Evolutionary conservation across 2,329 filamentous ascomycete species (phyloP).

Genomic region (Verticillium zaregamsianum): DNA sequence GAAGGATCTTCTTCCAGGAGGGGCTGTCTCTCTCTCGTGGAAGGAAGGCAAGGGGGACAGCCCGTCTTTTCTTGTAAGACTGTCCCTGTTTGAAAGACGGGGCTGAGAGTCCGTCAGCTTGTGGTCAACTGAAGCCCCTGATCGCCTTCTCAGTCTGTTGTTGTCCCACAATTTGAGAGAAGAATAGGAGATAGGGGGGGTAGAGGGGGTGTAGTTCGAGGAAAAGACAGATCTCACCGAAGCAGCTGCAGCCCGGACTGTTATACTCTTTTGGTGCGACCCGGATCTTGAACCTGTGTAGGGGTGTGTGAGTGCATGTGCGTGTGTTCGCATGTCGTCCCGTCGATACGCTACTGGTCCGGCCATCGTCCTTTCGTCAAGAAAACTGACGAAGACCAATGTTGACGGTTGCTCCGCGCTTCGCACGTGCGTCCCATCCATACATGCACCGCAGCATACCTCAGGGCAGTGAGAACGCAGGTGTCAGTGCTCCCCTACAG

Average conservation of each 20-base stretch:
- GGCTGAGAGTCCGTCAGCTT: neutral
- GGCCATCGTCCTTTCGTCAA: neutral
- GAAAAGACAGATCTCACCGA: neutral
- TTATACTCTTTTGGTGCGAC: neutral
- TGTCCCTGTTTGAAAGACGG: slow-evolving; percentile 9
- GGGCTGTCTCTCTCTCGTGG: neutral
- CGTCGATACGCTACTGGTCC: neutral
- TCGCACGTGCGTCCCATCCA: neutral
- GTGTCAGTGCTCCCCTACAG: neutral
- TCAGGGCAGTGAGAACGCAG: neutral
- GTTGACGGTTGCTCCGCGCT: neutral
- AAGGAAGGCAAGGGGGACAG: neutral
- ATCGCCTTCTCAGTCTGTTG: neutral
- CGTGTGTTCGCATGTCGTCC: neutral
- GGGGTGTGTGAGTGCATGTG: neutral
- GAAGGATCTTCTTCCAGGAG: neutral
- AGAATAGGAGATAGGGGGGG: neutral
- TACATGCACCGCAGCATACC: neutral
- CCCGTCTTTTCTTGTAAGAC: slow-evolving; percentile 9
- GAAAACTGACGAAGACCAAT: neutral
- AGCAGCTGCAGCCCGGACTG: neutral
- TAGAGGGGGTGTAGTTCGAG: neutral
- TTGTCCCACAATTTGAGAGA: neutral
- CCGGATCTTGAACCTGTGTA: neutral
- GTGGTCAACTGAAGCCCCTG: neutral